Base-by-base conservation (phyloP, 805 yeast species). In the Brettanomyces naardenensis region DNA sequence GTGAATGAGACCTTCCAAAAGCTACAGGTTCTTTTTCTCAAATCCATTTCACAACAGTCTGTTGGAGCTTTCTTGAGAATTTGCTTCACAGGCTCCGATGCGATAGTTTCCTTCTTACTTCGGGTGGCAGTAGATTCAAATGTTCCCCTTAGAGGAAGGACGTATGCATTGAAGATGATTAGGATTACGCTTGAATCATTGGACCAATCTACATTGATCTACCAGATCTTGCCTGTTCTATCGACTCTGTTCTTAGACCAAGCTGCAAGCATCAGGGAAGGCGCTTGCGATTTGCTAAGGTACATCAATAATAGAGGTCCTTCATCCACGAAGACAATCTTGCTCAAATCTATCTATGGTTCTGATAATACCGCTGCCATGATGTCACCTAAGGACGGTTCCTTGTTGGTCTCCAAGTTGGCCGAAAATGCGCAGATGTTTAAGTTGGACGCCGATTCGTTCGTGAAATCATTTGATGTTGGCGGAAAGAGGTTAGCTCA, bases 351-450 rank as follows among this genome's bases (percentile, higher is more conserved):
- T 14, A 65, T 68, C 33, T 65, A 87, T 13, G 89, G 81, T 52
- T 87, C 81, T 10, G 52, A 63, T 6, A 48, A 65, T 10, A 61
- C 66, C 14, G 57, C 82, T 36, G 73, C 80, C 19, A 63, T 79
- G 38, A 66, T 85, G 19, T 61, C 80, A 18, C 81, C 87, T 27
- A 72, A 72, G 33, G 95, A 87, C 52, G 75, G 77, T n/a, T 58
- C 57, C 17, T 39, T 48, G 2, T 58, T 84, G 45, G 41, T 74
- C 13, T 50, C 55, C 13, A 58, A 58, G 6, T 51, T 78, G 31
- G 43, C 62, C 40, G 61, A 64, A 20, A 45, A 56, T 40, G 47
- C 53, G 27, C 56, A 62, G 6, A 76, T 71, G 39, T 65, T 72
- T 38, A 59, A 65, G 17, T 56, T 78, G 44, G 88, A 80, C 45